Evolutionary conservation across 2,329 filamentous ascomycete genomes (phyloP), one percentile per base, ranked within the genome.

Genomic region (Periconia sp.): DNA sequence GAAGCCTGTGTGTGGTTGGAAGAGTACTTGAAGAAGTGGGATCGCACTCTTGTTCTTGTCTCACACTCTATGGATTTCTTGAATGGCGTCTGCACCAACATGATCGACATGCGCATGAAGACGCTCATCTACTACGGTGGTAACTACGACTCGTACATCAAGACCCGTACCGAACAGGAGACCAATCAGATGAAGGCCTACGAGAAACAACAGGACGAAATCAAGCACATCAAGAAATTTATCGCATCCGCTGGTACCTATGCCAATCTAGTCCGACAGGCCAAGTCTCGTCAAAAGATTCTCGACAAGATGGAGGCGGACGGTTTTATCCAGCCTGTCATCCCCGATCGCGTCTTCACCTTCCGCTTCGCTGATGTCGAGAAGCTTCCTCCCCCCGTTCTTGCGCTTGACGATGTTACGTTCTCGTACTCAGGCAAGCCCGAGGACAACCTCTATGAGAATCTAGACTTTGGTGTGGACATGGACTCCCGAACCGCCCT

Each of bases 301-400:
- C 82, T 97, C 58, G 94, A 99, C 83, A 99, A 99, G 86, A 99
- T 99, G 94, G 92, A 97, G 82, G 94, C 95, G 61, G 94, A 99
- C 66, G 94, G 94, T 59, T 94, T 97, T 75, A 97, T 99, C 70
- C 87, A 99, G 76, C 89, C 90, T 43, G 91, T 99, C 51, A 75
- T 81, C 42, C 76, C 83, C 54, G 94, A 99, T 76, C 83, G 85
- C 50, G 87, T 96, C 68, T 99, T 99, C 78, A 92, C 87, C 45
- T 99, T 99, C 87, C 87, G 92, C 66, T 99, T 99, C 73, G 94
- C 94, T 58, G 92, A 97, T 66, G 94, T 97, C 40, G 94, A 99
- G 71, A 99, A 99, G 82, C 86, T 99, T n/a, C 94, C 94, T 10
- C 95, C 94, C 39, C 94, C 94, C 26, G 94, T 99, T 32, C 78